Evolutionary conservation across 2,329 filamentous ascomycete species (phyloP), one percentile per base, ranked within the genome.

Genomic region (Aureobasidium sp.): DNA sequence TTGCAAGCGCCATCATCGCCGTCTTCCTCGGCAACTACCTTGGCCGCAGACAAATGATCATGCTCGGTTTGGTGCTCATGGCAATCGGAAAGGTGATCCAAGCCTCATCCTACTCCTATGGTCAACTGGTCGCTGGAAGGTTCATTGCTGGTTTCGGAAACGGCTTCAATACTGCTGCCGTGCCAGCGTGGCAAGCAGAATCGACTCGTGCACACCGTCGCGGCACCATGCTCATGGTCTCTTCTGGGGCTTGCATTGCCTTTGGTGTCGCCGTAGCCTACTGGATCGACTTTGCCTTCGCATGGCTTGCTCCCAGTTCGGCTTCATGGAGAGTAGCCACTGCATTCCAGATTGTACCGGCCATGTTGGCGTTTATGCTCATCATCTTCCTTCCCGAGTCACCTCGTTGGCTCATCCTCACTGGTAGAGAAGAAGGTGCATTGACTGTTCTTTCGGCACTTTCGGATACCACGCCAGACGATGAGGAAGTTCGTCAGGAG

Each of bases 21-120:
- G 70, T 75, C 63, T 77, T 75, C 70, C 69, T 82, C 9, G 84
- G 84, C 31, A 84, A 87, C 63, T 73, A 77, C 10, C 77, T 85
- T 42, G 83, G 83, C 25, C 76, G 84, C 35, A 77, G 78, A 68
- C 74, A 79, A 40, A 79, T 79, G 1, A 83, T 84, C 57, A 81
- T 86, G 65, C 74, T 82, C n/a, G 84, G 84, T 17, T 79, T 79
- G 9, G 63, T 74, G 11, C 78, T 87, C 64, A 82, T 85, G 77
- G 73, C 84, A 17, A 59, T 85, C 35, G 83, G 83, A 15, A 82
- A 82, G 35, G 74, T 81, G 9, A 78, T 87, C 38, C 85, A 87
- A 67, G 71, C 81, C 15, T 70, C 77, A 13, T 75, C 78, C 1
- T 80, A 76, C 64, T 69, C 74, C 63, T 74, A 78, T 10, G 73